Evolutionary conservation across 768 basidiomycete genomes (phyloP), one percentile per base, ranked within the genome.

Genomic region (Serendipita vermifera): DNA sequence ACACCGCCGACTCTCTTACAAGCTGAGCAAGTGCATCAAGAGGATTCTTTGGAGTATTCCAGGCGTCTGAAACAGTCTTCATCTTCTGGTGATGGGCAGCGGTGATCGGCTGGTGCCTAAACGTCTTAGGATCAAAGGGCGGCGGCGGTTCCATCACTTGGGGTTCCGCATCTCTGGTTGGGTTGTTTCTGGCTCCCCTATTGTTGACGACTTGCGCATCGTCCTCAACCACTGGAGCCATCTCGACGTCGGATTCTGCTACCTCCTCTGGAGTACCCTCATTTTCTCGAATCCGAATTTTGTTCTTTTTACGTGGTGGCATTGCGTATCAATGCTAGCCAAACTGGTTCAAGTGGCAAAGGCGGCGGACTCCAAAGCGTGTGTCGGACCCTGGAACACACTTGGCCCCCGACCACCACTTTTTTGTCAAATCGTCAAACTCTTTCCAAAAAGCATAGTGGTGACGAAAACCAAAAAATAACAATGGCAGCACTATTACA

Each of bases 1-100:
- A 72, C 11, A 73, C 68, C 0, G 75, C 83, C 17, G 83, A 71
- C 62, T 79, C 72, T 53, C 69, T 69, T 46, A 83, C 68, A 55
- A 78, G 69, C 58, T 64, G 55, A 62, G 36, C 17, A 24, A 54
- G 48, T 7, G 48, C 36, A 29, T 32, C 33, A 33, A 59, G n/a
- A 13, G 38, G 32, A 24, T 11, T 35, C 24, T 32, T 53, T 15
- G 54, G 43, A 2, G 36, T 55, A 3, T 39, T 26, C 57, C 56
- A 59, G 29, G 39, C 54, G 26, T 59, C 40, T 29, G 35, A 53
- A 24, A 59, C 36, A 15, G 46, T 26, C 38, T 41, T 38, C 38
- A 59, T 26, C 32, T 58, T 59, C 22, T 24, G 38, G 17, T 53
- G 40, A 54, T 51, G 26, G 9, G 46, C 20, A 22, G 46, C 46